Evolutionary conservation across 1,284 basidiomycete genomes (phyloP), one percentile per base, ranked within the genome.

Genomic region (Cutaneotrichosporon cutaneum): DNA sequence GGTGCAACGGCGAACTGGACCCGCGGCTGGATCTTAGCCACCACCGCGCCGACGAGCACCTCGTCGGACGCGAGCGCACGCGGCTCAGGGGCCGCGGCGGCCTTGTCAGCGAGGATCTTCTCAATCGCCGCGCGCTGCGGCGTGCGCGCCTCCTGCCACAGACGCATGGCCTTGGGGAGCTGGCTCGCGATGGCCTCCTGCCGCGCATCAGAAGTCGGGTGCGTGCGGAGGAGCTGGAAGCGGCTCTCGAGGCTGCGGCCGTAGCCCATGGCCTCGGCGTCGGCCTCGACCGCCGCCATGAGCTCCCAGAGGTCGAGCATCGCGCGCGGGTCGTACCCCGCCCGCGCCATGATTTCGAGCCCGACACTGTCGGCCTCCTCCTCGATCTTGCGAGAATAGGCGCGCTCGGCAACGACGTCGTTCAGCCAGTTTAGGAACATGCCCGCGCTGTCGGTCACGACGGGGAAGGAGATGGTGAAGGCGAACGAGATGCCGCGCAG

Each of bases 341-440:
- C 81, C 35, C 70, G 68, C 4, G 81, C 79, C 80, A 82, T 81
- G 59, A 81, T 72, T 72, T 81, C 73, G 13, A 84, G 68, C 3
- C 83, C 82, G 1, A 84, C 77, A 11, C 76, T 70, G 60, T 84
- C 83, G 1, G 83, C 83, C 66, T 84, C 83, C 67, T 77, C 77
- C 67, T 84, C 82, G 18, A 84, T 69, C 69, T 83, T 83, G 42
- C 82, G 74, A 26, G 81, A 82, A 64, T 81, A 84, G 2, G 82
- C 82, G 24, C 82, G 70, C 56, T 81, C 76, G 4, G 82, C 81
- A 0, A 83, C 78, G 21, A 81, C 73, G 56, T 83, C 79, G 64
- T 83, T 82, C 42, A 83, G 65, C 69, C 80, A 80, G 60, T 83
- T 84, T 68, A 84, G 80, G 54, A 75, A 75, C 18, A 81, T 66